Evolutionary conservation across 805 yeast species (phyloP).

Genomic region (Saccharomycopsis sp.): DNA sequence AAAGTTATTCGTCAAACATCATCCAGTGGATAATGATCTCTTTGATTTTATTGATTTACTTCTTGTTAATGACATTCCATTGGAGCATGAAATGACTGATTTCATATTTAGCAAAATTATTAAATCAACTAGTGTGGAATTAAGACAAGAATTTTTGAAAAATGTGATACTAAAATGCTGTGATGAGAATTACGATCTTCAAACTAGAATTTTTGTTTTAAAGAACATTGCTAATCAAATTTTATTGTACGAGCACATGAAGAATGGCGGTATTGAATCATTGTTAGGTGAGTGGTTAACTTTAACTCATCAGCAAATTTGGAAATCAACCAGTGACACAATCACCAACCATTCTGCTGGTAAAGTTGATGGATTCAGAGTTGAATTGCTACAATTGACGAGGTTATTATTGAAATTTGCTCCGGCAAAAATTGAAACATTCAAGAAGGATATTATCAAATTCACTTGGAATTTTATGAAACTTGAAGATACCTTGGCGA

Average conservation of each 20-base stretch:
- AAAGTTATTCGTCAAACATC: slow-evolving; percentile 33
- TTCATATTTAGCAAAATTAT: slow-evolving; percentile 54
- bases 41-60: slow-evolving; percentile 38
- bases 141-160: slow-evolving; percentile 45
- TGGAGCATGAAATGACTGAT: slow-evolving; percentile 44
- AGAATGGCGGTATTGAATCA: slow-evolving; percentile 39
- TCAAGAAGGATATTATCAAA: slow-evolving; percentile 76
- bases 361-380: slow-evolving; percentile 62
- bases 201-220: slow-evolving; percentile 55
- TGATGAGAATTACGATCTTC: slow-evolving; percentile 36
- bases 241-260: slow-evolving; percentile 53
- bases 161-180: slow-evolving; percentile 45
- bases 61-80: slow-evolving; percentile 39
- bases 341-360: slow-evolving; percentile 54
- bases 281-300: slow-evolving; percentile 56
- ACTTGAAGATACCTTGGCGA: slow-evolving; percentile 79
- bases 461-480: slow-evolving; percentile 93
- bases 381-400: slow-evolving; percentile 75
- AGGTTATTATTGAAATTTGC: slow-evolving; percentile 67
- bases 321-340: slow-evolving; percentile 59
- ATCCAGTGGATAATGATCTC: slow-evolving; percentile 32
- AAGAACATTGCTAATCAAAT: slow-evolving; percentile 60
- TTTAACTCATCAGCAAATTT: slow-evolving; percentile 53
- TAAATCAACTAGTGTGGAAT: slow-evolving; percentile 37
- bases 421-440: slow-evolving; percentile 49